Evolutionary conservation across 2,329 filamentous ascomycete species (phyloP).

Genomic region (Trichothecium roseum): DNA sequence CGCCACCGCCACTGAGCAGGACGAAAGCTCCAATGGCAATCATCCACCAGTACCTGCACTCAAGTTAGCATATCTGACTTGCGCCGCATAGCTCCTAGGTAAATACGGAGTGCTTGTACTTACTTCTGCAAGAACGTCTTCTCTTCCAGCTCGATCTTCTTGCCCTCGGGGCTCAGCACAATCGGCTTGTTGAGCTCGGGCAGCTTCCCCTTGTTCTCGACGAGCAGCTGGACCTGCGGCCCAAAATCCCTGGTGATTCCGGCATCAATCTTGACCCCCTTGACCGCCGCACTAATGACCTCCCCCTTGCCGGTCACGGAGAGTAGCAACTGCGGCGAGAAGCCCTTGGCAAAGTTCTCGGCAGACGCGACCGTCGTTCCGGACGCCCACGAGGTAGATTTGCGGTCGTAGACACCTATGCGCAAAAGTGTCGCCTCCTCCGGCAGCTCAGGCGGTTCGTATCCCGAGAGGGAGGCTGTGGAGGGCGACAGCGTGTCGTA

Average conservation of each 20-base stretch:
- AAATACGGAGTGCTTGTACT: constrained; percentile 19
- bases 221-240: constrained; percentile 43
- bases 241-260: constrained; percentile 56
- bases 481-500: constrained; percentile 37
- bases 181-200: constrained; percentile 55
- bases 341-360: constrained; percentile 52
- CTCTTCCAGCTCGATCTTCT: constrained; percentile 45
- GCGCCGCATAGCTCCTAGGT: neutral
- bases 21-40: constrained; percentile 43
- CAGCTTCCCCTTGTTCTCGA: constrained; percentile 37
- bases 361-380: constrained; percentile 44
- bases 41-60: constrained; percentile 57
- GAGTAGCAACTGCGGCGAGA: constrained; percentile 45
- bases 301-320: constrained; percentile 33
- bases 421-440: constrained; percentile 38
- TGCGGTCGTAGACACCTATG: constrained; percentile 45
- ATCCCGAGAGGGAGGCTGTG: constrained; percentile 38
- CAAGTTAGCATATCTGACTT: constrained; percentile 20
- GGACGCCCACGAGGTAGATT: constrained; percentile 36
- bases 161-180: constrained; percentile 49
- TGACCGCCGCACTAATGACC: constrained; percentile 39
- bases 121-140: constrained; percentile 60
- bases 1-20: constrained; percentile 40
- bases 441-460: constrained; percentile 45
- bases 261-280: constrained; percentile 51